Evolutionary conservation across 805 yeast species (phyloP).

Genomic region (Nakazawaea wyomingensis): DNA sequence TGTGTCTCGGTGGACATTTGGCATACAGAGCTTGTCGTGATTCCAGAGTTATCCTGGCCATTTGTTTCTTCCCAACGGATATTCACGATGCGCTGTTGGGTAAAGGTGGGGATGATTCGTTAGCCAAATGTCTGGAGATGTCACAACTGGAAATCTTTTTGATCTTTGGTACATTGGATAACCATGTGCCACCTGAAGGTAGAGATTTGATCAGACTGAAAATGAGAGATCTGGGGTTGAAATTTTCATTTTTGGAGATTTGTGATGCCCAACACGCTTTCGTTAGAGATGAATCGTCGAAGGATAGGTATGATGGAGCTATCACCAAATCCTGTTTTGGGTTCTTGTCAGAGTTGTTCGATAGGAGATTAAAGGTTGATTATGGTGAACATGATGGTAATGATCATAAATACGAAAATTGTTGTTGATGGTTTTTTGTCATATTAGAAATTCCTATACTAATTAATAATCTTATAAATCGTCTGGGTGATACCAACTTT

Average conservation of each 20-base stretch:
- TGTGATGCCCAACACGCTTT: slow-evolving; percentile 83
- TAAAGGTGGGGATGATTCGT: slow-evolving; percentile 60
- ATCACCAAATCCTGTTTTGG: slow-evolving; percentile 62
- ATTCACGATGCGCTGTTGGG: slow-evolving; percentile 68
- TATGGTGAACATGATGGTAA: slow-evolving; percentile 59
- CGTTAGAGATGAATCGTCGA: slow-evolving; percentile 71
- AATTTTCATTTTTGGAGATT: slow-evolving; percentile 67
- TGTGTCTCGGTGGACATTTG: slow-evolving; percentile 83
- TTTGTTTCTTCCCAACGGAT: slow-evolving; percentile 78
- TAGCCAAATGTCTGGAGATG: slow-evolving; percentile 49
- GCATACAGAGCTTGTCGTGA: slow-evolving; percentile 70
- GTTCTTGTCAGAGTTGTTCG: slow-evolving; percentile 65
- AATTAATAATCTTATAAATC: too few species aligned
- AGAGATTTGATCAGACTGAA: slow-evolving; percentile 63
- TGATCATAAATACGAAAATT: too few species aligned
- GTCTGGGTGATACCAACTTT: too few species aligned
- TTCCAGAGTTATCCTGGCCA: slow-evolving; percentile 57
- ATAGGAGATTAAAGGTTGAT: slow-evolving; percentile 61
- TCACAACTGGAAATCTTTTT: slow-evolving; percentile 54
- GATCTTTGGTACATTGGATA: slow-evolving; percentile 75
- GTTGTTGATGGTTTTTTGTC: too few species aligned
- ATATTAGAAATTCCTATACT: too few species aligned
- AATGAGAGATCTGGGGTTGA: slow-evolving; percentile 53
- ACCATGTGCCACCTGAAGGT: slow-evolving; percentile 76
- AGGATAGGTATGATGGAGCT: slow-evolving; percentile 81